phyloP scores from a whole-genome alignment of 805 yeast species.

The Myxozyma nipponensis region DNA sequence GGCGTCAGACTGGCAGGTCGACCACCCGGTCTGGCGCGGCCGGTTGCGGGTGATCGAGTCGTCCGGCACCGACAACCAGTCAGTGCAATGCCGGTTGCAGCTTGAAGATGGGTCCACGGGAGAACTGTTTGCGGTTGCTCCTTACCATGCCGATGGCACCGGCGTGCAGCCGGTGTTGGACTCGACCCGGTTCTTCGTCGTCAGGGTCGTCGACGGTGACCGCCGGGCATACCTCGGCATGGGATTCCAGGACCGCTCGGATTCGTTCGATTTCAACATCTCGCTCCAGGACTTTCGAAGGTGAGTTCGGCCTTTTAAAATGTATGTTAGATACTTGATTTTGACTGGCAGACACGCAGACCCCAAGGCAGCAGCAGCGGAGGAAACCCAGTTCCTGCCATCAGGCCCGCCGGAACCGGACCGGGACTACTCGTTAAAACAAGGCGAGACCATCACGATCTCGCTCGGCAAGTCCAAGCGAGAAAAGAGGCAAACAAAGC shows the following conservation, averaged over 20 bases:
- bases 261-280: slow-evolving; percentile 40
- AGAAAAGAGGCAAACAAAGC: too few relatives aligned
- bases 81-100: slow-evolving; percentile 32
- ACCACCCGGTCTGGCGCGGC: slow-evolving; percentile 40
- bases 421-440: slow-evolving; percentile 32
- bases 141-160: slow-evolving; percentile 34
- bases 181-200: slow-evolving; percentile 39
- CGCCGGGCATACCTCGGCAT: slow-evolving; percentile 43
- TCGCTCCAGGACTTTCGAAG: slow-evolving; percentile 38
- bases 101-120: slow-evolving; percentile 34
- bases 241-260: slow-evolving; percentile 38
- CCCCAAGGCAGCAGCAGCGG: slow-evolving; percentile 1
- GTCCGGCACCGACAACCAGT: neutral
- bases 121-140: slow-evolving; percentile 40
- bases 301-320: slow-evolving; percentile 8
- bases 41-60: slow-evolving; percentile 34
- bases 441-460: slow-evolving; percentile 31
- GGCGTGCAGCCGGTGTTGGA: slow-evolving; percentile 37
- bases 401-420: slow-evolving; percentile 1
- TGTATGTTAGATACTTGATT: neutral
- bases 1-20: slow-evolving; percentile 38
- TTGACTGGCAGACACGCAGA: slow-evolving; percentile 3
- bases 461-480: slow-evolving; percentile 17
- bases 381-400: neutral
- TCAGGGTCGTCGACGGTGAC: slow-evolving; percentile 36